These are phyloP conservation scores for Metarhizium brunneum DNA, from an alignment of 2,329 filamentous ascomycete species.

Conservation along the genomic window DNA sequence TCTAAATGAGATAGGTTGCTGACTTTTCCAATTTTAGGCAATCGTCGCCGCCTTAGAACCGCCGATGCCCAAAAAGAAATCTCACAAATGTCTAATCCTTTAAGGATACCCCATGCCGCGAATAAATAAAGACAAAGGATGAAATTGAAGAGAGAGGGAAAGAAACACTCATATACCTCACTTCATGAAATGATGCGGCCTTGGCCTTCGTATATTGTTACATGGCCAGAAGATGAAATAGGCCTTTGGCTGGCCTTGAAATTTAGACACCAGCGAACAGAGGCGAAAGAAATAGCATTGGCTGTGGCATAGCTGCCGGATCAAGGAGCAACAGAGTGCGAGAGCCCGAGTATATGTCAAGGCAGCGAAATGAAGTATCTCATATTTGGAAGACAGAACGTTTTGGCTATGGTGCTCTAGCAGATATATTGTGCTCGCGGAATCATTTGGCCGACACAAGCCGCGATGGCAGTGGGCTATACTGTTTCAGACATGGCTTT, in stretches of 20 bases:
- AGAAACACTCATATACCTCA: neutral
- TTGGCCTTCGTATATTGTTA: conserved; percentile 4
- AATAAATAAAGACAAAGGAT: conserved; percentile 3
- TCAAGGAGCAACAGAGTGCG: neutral
- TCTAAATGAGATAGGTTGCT: neutral
- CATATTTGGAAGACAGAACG: conserved; percentile 16
- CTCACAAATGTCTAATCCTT: conserved; percentile 60
- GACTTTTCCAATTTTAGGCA: conserved; percentile 47
- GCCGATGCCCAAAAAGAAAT: conserved; percentile 69
- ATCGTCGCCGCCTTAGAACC: conserved; percentile 94
- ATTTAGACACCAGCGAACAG: conserved; percentile 2
- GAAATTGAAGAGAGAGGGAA: neutral
- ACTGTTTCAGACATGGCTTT: neutral
- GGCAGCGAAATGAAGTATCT: neutral
- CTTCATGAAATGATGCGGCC: conserved; percentile 5
- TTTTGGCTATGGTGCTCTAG: conserved; percentile 5
- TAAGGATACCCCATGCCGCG: conserved; percentile 24
- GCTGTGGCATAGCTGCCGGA: neutral
- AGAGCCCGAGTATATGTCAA: neutral
- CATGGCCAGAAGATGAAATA: conserved; percentile 6
- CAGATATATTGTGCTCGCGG: neutral
- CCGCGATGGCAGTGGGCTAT: neutral
- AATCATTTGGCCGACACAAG: neutral
- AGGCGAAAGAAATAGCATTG: neutral
- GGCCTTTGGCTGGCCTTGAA: conserved; percentile 4